Evolutionary conservation across 192 early-diverging fungal species (phyloP).

Genomic region (Backusella tarrabulga): DNA sequence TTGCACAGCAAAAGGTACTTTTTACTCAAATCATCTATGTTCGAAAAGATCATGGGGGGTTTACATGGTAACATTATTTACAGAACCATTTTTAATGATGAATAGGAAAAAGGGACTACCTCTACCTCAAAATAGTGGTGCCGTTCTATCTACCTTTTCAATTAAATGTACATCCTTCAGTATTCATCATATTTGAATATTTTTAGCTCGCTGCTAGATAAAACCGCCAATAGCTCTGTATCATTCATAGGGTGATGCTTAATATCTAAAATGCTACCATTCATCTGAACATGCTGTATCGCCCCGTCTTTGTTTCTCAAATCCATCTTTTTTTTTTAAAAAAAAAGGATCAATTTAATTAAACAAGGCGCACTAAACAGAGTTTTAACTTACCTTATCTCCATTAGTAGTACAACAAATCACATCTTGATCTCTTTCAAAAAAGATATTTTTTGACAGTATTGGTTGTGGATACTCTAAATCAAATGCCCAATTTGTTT

Average conservation of each 20-base stretch:
- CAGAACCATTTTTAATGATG: no score
- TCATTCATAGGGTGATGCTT: not conserved
- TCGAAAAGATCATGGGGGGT: no score
- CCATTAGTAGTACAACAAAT: not conserved
- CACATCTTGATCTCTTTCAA: not conserved
- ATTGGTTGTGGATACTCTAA: not conserved
- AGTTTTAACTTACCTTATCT: not conserved
- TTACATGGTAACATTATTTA: no score
- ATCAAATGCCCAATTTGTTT: not conserved
- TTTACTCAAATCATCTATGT: no score
- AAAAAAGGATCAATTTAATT: not conserved
- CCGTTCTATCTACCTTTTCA: not conserved
- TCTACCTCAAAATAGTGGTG: not conserved
- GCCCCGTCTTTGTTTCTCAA: not conserved
- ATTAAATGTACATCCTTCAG: not conserved
- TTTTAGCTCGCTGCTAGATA: not conserved
- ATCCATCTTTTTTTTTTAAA: not conserved
- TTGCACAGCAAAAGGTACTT: no score
- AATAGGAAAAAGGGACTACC: no score
- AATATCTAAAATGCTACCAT: not conserved
- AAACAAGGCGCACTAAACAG: not conserved
- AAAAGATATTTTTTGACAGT: not conserved
- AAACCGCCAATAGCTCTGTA: not conserved
- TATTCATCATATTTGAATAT: not conserved
- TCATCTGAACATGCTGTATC: not conserved